phyloP scores from a whole-genome alignment of 805 yeast species.

The Kodamaea sagamina region DNA sequence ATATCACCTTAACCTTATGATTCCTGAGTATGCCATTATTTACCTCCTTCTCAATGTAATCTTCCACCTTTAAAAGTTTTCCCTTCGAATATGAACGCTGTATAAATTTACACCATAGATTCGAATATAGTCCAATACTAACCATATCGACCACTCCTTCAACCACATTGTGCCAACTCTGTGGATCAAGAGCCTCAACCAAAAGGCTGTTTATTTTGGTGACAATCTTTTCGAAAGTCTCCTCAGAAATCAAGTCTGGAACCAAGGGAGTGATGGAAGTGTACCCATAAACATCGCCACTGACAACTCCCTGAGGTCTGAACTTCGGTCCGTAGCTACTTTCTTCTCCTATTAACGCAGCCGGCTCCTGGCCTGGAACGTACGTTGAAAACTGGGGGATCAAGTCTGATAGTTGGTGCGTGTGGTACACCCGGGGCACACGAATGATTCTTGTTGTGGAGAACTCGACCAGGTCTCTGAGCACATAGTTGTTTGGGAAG shows the following conservation, averaged over 20 bases:
- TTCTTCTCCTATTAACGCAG: conserved; percentile 42
- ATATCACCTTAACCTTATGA: conserved; percentile 41
- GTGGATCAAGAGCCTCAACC: conserved; percentile 41
- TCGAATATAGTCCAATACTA: conserved; percentile 37
- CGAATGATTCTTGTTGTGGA: conserved; percentile 58
- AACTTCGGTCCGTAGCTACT: conserved; percentile 22
- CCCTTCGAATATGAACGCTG: conserved; percentile 28
- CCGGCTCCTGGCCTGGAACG: conserved; percentile 65
- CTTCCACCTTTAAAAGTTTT: conserved; percentile 43
- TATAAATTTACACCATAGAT: conserved; percentile 18
- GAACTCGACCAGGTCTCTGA: conserved; percentile 27
- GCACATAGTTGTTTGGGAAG: conserved; percentile 60
- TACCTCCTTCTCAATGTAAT: conserved; percentile 28
- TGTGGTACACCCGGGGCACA: conserved; percentile 54
- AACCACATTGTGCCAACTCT: conserved; percentile 23
- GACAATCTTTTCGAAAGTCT: conserved; percentile 47
- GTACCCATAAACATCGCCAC: conserved; percentile 50
- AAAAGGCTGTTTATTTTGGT: conserved; percentile 45
- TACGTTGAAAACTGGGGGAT: conserved; percentile 57
- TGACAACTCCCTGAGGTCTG: conserved; percentile 38
- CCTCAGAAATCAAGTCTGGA: conserved; percentile 23
- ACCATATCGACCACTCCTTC: conserved; percentile 46
- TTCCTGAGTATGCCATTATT: conserved; percentile 21
- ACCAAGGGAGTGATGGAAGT: conserved; percentile 53
- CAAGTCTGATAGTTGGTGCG: conserved; percentile 30